These are phyloP conservation scores for Aphanomyces stellatus DNA, from an alignment of 352 stramenopile species.

Conservation along the genomic window DNA sequence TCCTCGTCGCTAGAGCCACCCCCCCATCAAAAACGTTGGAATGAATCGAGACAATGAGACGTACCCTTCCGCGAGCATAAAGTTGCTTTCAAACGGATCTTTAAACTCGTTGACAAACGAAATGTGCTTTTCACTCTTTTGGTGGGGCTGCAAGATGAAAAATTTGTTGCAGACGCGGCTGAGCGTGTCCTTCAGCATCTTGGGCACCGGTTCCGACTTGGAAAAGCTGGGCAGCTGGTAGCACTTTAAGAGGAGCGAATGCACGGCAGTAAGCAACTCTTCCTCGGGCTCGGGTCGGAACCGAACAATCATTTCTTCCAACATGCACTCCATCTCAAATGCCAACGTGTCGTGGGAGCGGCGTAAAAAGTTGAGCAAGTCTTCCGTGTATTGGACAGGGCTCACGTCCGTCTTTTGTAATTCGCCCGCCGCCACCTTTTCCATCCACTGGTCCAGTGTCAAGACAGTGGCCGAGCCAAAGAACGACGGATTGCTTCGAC, in stretches of 20 bases:
- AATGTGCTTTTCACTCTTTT: slow-evolving; percentile 84
- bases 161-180: slow-evolving; percentile 90
- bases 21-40: background rate
- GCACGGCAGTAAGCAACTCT: slow-evolving; percentile 94
- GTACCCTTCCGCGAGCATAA: slow-evolving; percentile 38
- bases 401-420: slow-evolving; percentile 58
- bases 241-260: slow-evolving; percentile 93
- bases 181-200: slow-evolving; percentile 85
- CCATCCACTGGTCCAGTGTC: slow-evolving; percentile 59
- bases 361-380: slow-evolving; percentile 93
- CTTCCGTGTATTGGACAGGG: slow-evolving; percentile 83
- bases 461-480: slow-evolving; percentile 67
- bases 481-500: slow-evolving; percentile 43
- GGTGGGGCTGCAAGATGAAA: slow-evolving; percentile 68
- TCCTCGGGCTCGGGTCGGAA: slow-evolving; percentile 96
- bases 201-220: slow-evolving; percentile 67
- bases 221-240: slow-evolving; percentile 80
- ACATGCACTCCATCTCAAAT: slow-evolving; percentile 95
- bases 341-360: slow-evolving; percentile 81
- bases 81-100: slow-evolving; percentile 75
- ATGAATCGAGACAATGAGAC: background rate
- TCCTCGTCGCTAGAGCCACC: slow-evolving; percentile 18
- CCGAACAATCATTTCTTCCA: slow-evolving; percentile 98
- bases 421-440: slow-evolving; percentile 41
- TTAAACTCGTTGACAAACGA: slow-evolving; percentile 86